A percentile compares a stretch with the other conserved stretches of the same genome.
Conservation (phyloP, 179 eudicot genomes). For the Drosera spatulata region DNA sequence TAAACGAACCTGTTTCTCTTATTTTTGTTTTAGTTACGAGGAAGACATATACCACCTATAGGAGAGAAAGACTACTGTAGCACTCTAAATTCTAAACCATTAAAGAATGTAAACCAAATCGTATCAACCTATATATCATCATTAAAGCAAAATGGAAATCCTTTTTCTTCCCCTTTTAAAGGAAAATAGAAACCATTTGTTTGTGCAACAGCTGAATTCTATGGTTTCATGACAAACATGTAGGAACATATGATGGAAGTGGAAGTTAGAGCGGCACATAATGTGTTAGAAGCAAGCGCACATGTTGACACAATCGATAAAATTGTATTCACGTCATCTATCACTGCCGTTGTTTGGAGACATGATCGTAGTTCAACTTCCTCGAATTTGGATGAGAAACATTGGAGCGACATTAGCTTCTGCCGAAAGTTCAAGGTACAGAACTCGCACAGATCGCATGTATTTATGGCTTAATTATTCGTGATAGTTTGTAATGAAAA, state of each 20-base stretch:
- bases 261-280: constrained; percentile 54
- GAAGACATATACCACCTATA: too few species aligned
- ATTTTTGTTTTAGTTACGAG: too few species aligned
- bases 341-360: constrained; percentile 41
- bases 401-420: constrained; percentile 45
- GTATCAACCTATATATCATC: too few species aligned
- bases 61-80: too few species aligned
- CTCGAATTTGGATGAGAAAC: constrained; percentile 27
- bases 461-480: neutral
- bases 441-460: neutral
- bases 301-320: constrained; percentile 39
- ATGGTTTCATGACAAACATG: too few species aligned
- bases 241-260: constrained; percentile 46
- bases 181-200: too few species aligned
- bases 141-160: too few species aligned
- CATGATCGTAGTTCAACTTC: constrained; percentile 24
- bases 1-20: too few species aligned
- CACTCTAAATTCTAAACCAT: too few species aligned
- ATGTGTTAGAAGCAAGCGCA: constrained; percentile 57
- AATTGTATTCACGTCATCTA: constrained; percentile 52
- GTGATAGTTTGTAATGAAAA: neutral
- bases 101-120: too few species aligned
- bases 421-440: constrained; percentile 47
- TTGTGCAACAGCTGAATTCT: too few species aligned
- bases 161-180: too few species aligned